phyloP scores from a whole-genome alignment of 805 yeast species.

The Lipomyces chichibuensis region DNA sequence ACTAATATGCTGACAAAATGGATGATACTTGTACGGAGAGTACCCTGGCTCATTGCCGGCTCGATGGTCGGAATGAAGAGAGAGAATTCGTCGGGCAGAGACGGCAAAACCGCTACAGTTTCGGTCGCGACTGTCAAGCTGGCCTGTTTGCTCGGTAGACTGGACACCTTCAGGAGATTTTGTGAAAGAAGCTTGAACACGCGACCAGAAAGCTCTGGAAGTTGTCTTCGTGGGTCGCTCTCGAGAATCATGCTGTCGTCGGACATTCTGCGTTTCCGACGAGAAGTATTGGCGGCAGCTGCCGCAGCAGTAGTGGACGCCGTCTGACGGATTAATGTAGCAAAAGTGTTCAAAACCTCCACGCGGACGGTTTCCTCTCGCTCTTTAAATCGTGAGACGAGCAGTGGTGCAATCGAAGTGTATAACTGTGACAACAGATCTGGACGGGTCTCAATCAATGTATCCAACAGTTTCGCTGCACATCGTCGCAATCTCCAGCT shows the following conservation, averaged over 20 bases:
- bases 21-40: conserved; percentile 23
- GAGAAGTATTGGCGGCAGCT: conserved; percentile 25
- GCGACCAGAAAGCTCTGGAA: conserved; percentile 20
- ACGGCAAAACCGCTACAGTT: conserved; percentile 13
- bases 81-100: conserved; percentile 19
- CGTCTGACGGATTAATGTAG: conserved; percentile 44
- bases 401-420: conserved; percentile 45
- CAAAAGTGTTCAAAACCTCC: conserved; percentile 54
- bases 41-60: conserved; percentile 14
- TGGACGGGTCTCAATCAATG: conserved; percentile 49
- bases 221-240: conserved; percentile 21
- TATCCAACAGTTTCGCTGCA: conserved; percentile 51
- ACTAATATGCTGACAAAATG: conserved; percentile 17
- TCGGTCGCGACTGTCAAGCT: conserved; percentile 28
- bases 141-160: conserved; percentile 31
- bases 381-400: conserved; percentile 48
- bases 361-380: conserved; percentile 53
- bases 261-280: conserved; percentile 31
- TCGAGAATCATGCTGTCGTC: conserved; percentile 23
- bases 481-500: conserved; percentile 67
- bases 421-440: conserved; percentile 42
- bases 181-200: conserved; percentile 29
- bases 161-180: conserved; percentile 25
- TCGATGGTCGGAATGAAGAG: conserved; percentile 25
- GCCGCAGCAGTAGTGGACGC: conserved; percentile 29